These are phyloP conservation scores for Clonostachys rosea DNA, from an alignment of 2,329 filamentous ascomycete genomes.

Conservation along the genomic window DNA sequence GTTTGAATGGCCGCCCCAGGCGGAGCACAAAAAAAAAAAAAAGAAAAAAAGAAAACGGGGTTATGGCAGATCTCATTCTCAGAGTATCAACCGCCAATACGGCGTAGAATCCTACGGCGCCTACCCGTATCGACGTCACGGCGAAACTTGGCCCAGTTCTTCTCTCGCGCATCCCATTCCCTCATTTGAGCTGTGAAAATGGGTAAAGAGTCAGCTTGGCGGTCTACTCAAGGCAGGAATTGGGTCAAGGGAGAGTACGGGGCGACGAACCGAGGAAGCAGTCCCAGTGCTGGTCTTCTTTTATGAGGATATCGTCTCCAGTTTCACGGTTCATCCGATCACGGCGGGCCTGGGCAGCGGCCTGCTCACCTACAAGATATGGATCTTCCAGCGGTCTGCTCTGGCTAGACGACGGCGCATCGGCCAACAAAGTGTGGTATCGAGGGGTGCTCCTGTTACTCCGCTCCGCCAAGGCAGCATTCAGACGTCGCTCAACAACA, in stretches of 20 bases:
- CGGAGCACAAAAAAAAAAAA: too few relatives aligned
- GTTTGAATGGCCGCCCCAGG: too few relatives aligned
- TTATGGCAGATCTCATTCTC: not conserved
- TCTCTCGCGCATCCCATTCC: slow-evolving; percentile 44
- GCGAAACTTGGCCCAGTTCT: slow-evolving; percentile 38
- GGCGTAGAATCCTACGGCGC: slow-evolving; percentile 31
- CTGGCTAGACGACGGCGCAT: not conserved
- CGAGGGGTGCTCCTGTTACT: slow-evolving; percentile 1
- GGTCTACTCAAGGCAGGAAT: too few relatives aligned
- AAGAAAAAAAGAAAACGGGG: not conserved
- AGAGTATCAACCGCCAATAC: slow-evolving; percentile 22
- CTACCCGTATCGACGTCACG: slow-evolving; percentile 24
- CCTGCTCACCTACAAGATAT: slow-evolving; percentile 61
- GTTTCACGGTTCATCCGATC: slow-evolving; percentile 53
- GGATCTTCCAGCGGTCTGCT: slow-evolving; percentile 52
- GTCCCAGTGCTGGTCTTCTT: slow-evolving; percentile 57
- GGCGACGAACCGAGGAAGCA: slow-evolving; percentile 48
- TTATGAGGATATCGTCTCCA: slow-evolving; percentile 47
- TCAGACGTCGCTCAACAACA: slow-evolving; percentile 58
- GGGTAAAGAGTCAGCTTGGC: too few relatives aligned
- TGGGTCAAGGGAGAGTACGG: too few relatives aligned
- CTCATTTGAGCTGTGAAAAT: slow-evolving; percentile 39
- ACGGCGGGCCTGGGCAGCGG: slow-evolving; percentile 51
- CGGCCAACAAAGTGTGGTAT: not conserved
- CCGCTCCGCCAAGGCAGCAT: slow-evolving; percentile 21